Evolutionary conservation across 1,284 basidiomycete genomes (phyloP).

Genomic region (Acaromyces ingoldii): DNA sequence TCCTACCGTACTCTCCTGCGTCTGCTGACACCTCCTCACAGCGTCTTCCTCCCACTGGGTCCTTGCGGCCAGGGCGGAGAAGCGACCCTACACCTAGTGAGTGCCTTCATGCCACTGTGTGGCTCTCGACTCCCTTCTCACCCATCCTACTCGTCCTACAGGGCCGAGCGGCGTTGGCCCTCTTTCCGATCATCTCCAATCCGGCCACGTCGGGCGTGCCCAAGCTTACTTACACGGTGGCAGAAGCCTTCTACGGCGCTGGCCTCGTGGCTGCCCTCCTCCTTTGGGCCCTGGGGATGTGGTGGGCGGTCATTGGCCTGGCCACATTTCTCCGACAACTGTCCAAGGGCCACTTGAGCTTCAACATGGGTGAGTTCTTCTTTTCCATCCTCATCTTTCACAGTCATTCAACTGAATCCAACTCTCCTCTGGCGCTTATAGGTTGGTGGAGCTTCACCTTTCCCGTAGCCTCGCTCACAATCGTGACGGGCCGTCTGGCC

Average conservation of each 20-base stretch:
- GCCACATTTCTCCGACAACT: conserved; percentile 28
- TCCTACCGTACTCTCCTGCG: too few relatives aligned
- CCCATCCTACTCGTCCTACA: too few relatives aligned
- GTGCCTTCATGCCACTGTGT: too few relatives aligned
- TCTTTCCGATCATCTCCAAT: conserved; percentile 28
- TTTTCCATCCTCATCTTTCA: neutral
- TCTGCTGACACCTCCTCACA: conserved; percentile 19
- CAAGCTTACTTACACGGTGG: conserved; percentile 21
- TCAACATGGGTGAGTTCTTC: conserved; percentile 30
- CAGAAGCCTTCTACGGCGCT: conserved; percentile 35
- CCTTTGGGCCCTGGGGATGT: conserved; percentile 33
- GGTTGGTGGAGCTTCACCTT: conserved; percentile 38
- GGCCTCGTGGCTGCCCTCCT: conserved; percentile 33
- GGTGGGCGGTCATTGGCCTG: conserved; percentile 33
- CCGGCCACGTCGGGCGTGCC: conserved; percentile 16
- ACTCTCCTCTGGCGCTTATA: conserved; percentile 8
- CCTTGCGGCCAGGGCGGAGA: conserved; percentile 40
- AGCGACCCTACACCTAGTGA: conserved; percentile 35
- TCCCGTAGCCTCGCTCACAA: conserved; percentile 30
- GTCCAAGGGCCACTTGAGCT: conserved; percentile 20
- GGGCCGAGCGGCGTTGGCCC: conserved; percentile 21
- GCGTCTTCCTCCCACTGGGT: conserved; percentile 29
- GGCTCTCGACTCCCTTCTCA: too few relatives aligned
- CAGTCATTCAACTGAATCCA: neutral
- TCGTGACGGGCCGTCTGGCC: conserved; percentile 28